These are phyloP conservation scores for Malassezia equina DNA, from an alignment of 1,284 basidiomycete genomes.

Conservation along the genomic window DNA sequence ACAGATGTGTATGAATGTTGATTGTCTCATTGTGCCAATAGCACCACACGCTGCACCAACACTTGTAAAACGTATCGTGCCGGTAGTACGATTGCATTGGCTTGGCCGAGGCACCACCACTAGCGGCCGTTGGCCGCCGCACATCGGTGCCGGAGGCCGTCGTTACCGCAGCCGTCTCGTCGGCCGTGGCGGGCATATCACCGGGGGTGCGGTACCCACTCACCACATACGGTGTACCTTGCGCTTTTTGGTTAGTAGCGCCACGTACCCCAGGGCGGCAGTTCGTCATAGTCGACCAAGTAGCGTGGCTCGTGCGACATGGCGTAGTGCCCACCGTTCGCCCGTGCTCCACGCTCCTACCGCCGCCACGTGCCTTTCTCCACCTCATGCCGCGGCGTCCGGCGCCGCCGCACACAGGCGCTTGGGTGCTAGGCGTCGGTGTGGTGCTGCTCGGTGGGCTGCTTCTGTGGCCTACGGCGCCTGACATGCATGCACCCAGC, in stretches of 20 bases:
- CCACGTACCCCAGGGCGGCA: slow-evolving; percentile 32
- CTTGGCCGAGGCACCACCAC: slow-evolving; percentile 11
- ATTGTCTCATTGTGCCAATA: slow-evolving; percentile 53
- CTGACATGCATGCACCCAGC: too few relatives aligned
- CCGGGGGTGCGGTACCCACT: slow-evolving; percentile 43
- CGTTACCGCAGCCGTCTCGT: background rate
- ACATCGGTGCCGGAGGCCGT: background rate
- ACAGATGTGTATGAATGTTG: slow-evolving; percentile 78
- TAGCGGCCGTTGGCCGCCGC: background rate
- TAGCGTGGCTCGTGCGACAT: slow-evolving; percentile 17
- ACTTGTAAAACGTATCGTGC: slow-evolving; percentile 35
- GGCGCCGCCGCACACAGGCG: background rate
- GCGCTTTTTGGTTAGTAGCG: slow-evolving; percentile 10
- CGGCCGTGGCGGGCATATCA: slow-evolving; percentile 14
- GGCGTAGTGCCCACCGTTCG: background rate
- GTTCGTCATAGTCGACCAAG: slow-evolving; percentile 31
- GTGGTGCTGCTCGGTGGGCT: background rate
- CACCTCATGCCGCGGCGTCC: background rate
- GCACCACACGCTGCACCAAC: slow-evolving; percentile 42
- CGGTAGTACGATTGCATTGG: slow-evolving; percentile 23
- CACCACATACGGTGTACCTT: slow-evolving; percentile 39
- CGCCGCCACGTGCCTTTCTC: background rate
- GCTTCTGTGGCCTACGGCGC: background rate
- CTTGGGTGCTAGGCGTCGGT: background rate
- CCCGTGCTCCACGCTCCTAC: too few relatives aligned